phyloP scores from a whole-genome alignment of 139 green algal genomes.

The Chlamydomonas asymmetrica region DNA sequence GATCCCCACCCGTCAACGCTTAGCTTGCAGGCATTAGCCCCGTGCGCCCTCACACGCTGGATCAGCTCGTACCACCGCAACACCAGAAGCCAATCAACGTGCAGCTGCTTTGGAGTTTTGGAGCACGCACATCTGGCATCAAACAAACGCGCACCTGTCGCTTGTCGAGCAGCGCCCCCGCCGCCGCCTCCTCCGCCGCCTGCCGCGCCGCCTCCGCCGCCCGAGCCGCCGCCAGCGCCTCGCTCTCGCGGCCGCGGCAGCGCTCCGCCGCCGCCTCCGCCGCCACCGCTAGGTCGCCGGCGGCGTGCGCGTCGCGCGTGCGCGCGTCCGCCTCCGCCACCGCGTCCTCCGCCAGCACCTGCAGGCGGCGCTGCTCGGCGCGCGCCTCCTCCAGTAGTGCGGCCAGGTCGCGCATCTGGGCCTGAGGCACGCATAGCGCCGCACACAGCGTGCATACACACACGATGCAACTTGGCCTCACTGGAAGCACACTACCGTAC shows the following conservation, averaged over 20 bases:
- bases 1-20: too few species aligned
- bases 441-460: constrained; percentile 6
- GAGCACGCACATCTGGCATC: too few species aligned
- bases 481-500: too few species aligned
- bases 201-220: constrained; percentile 28
- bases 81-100: too few species aligned
- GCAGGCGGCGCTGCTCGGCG: constrained; percentile 25
- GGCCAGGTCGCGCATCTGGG: constrained; percentile 34
- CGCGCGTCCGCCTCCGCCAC: constrained; percentile 33
- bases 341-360: constrained; percentile 27
- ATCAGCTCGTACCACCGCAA: too few species aligned
- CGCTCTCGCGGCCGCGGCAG: constrained; percentile 23
- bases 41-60: too few species aligned
- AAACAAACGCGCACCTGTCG: constrained; percentile 18
- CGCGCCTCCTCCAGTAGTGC: constrained; percentile 5
- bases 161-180: constrained; percentile 24
- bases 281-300: constrained; percentile 37
- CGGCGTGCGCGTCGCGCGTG: constrained; percentile 30
- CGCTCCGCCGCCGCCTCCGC: constrained; percentile 40
- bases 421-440: constrained; percentile 11
- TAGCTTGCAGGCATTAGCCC: too few species aligned
- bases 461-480: neutral
- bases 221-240: constrained; percentile 22
- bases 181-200: constrained; percentile 27
- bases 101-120: too few species aligned